Evolutionary conservation across 129 eudicot genomes (phyloP), one percentile per base, ranked within the genome.

Genomic region (Dittrichia graveolens): DNA sequence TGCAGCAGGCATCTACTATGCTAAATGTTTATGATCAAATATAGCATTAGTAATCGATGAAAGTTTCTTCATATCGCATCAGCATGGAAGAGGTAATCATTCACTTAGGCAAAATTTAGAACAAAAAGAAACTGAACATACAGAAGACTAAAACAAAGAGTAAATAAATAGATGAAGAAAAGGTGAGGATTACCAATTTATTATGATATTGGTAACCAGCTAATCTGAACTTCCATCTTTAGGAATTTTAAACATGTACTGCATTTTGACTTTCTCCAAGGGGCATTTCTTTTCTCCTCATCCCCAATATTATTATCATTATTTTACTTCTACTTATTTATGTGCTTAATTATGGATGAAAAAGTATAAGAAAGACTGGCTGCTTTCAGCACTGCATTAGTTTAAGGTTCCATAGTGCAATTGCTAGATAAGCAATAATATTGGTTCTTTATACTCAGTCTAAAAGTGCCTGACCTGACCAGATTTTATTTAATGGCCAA

Each of bases 221-320:
- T 46, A 47, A 68, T 37, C 19, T 67, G 45, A 67, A 45, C 44
- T 45, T 45, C 4, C 15, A 57, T 38, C 13, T 59, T 48, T 58
- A 57, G 52, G 45, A 18, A 59, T 47, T 11, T 64, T 12, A 42
- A 61, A 69, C 75, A 66, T 70, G 59, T 61, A 71, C 31, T 24
- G 31, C 77, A 78, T 9, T 70, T 70, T 69, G 77, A 78, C 81
- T 78, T 70, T 61, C 39, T 50, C 82, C 72, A 78, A 78, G 66
- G 77, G 82, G 61, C 82, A 37, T 70, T 14, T 78, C 82, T 62
- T 62, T 70, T 78, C 67, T 71, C 65, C 63, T 2, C 77, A 53
- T 71, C 82, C 52, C 71, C 48, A 60, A 41, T 69, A 15, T 41
- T 39, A 61, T 54, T 19, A 49, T 24, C 31, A 71, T 9, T 60